These are phyloP conservation scores for Opeltia flavorubescens DNA, from an alignment of 495 filamentous ascomycete species.

Conservation along the genomic window DNA sequence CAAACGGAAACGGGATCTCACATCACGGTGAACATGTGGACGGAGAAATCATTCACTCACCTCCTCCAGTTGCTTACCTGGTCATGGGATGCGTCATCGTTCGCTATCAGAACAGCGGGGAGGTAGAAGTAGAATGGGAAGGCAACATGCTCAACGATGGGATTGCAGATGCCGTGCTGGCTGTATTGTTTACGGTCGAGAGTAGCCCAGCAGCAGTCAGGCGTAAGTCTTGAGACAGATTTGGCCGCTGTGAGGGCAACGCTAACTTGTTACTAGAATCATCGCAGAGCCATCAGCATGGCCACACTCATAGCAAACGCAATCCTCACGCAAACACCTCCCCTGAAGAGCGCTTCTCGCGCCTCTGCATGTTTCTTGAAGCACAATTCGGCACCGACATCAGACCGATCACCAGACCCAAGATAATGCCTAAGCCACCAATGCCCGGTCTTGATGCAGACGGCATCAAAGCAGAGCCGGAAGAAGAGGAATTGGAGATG, in stretches of 20 bases:
- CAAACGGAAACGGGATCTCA: conserved; percentile 28
- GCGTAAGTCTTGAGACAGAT: conserved; percentile 38
- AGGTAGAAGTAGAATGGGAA: conserved; percentile 90
- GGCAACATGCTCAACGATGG: conserved; percentile 96
- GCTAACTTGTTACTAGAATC: conserved; percentile 28
- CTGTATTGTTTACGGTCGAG: conserved; percentile 76
- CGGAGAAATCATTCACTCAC: conserved; percentile 30
- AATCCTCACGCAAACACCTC: conserved; percentile 60
- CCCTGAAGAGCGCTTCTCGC: conserved; percentile 60
- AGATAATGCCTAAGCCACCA: conserved; percentile 23
- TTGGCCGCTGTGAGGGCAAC: conserved; percentile 7
- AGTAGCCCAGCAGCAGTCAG: conserved; percentile 89
- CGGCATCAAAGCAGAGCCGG: conserved; percentile 17
- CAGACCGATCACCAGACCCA: conserved; percentile 56
- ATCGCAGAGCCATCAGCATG: conserved; percentile 32
- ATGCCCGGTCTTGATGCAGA: conserved; percentile 18
- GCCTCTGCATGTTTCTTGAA: conserved; percentile 91
- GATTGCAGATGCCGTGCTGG: conserved; percentile 90
- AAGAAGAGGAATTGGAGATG: conserved; percentile 27
- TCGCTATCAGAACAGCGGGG: conserved; percentile 50
- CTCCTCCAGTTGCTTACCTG: conserved; percentile 38
- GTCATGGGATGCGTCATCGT: conserved; percentile 87
- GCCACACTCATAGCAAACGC: conserved; percentile 32
- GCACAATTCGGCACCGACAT: conserved; percentile 81
- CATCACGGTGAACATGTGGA: conserved; percentile 33